These are phyloP conservation scores for Globisporangium takayamanum DNA, from an alignment of 352 stramenopile species.

Conservation along the genomic window DNA sequence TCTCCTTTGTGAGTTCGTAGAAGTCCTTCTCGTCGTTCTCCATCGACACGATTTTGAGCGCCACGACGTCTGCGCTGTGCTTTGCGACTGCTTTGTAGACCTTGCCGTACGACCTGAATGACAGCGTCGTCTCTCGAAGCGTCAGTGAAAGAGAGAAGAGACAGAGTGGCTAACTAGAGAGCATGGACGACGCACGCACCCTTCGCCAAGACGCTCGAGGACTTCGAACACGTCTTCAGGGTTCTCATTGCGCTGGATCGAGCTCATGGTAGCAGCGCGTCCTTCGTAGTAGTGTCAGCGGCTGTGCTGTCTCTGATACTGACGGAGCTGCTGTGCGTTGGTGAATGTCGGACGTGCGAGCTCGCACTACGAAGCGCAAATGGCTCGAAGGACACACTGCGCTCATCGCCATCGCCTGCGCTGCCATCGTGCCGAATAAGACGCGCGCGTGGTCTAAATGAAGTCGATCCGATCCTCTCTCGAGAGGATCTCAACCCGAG, in stretches of 20 bases:
- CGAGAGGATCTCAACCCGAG: too few relatives aligned
- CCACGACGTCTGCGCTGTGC: constrained; percentile 51
- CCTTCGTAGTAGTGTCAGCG: not conserved
- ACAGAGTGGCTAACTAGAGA: too few relatives aligned
- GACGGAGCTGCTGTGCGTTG: not conserved
- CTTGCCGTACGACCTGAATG: constrained; percentile 62
- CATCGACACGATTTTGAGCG: constrained; percentile 82
- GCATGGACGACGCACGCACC: constrained; percentile 14
- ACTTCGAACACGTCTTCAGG: constrained; percentile 71
- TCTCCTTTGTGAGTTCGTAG: constrained; percentile 76
- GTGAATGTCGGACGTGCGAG: not conserved
- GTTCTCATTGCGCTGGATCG: constrained; percentile 59
- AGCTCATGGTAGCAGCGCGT: constrained; percentile 27
- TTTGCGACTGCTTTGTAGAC: constrained; percentile 79
- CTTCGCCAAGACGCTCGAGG: constrained; percentile 73
- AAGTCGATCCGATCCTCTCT: too few relatives aligned
- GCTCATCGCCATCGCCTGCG: not conserved
- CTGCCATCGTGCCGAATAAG: not conserved
- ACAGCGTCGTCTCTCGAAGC: not conserved
- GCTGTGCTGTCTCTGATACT: not conserved
- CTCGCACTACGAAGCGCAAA: not conserved
- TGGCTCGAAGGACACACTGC: not conserved
- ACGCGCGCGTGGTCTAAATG: not conserved
- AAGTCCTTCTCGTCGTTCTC: constrained; percentile 63
- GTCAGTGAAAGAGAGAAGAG: not conserved